Conservation (phyloP, 2,329 filamentous ascomycete genomes). For the Fusarium devonianum region DNA sequence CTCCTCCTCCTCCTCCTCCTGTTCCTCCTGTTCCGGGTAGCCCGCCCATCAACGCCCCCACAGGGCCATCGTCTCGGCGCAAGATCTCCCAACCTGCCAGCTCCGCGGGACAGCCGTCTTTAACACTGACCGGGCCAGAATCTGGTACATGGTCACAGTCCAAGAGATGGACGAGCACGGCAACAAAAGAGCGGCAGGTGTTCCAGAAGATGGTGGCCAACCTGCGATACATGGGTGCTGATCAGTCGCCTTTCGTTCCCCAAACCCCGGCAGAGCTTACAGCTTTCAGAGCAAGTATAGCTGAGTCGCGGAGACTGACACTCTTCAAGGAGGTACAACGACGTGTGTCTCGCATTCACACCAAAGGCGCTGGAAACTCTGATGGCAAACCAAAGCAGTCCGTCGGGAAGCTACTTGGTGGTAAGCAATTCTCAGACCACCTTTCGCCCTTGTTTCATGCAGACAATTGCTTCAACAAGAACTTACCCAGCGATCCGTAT, state of each 20-base stretch:
- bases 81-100: conserved; percentile 13
- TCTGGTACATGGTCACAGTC: conserved; percentile 49
- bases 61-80: conserved; percentile 16
- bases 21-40: too few species aligned
- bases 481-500: conserved; percentile 16
- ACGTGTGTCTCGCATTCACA: conserved; percentile 29
- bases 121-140: conserved; percentile 13
- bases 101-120: conserved; percentile 10
- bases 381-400: conserved; percentile 4
- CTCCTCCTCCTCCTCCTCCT: too few species aligned
- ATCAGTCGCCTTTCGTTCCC: conserved; percentile 50
- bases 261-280: conserved; percentile 46
- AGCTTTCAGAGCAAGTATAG: conserved; percentile 43
- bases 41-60: conserved; percentile 18
- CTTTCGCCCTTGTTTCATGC: conserved; percentile 47
- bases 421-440: conserved; percentile 40
- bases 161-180: conserved; percentile 49
- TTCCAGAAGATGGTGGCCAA: conserved; percentile 49
- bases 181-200: conserved; percentile 44
- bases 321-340: conserved; percentile 38
- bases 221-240: conserved; percentile 46
- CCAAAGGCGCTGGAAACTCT: conserved; percentile 17
- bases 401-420: conserved; percentile 37
- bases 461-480: conserved; percentile 45
- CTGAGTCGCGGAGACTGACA: conserved; percentile 39